Evolutionary conservation across 2,329 filamentous ascomycete species (phyloP).

Genomic region (Leptosphaerulina australis): DNA sequence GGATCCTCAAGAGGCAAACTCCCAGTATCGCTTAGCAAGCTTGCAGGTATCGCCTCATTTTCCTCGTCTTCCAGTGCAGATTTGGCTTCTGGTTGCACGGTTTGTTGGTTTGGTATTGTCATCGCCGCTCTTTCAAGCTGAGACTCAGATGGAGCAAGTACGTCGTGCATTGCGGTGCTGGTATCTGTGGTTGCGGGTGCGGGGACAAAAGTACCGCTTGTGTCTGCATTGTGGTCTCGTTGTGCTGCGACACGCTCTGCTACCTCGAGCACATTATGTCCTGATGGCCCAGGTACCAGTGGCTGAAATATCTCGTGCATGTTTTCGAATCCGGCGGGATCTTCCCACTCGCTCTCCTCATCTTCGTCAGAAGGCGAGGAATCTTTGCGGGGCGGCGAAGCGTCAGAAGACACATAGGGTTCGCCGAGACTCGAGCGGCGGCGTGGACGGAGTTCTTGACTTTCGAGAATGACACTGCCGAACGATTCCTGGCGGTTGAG

Average conservation of each 20-base stretch:
- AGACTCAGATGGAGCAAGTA: background rate
- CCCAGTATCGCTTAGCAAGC: slow-evolving; percentile 49
- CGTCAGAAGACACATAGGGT: background rate
- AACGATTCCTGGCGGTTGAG: slow-evolving; percentile 46
- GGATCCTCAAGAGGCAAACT: slow-evolving; percentile 67
- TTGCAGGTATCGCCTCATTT: slow-evolving; percentile 1
- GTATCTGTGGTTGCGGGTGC: background rate
- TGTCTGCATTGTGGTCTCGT: background rate
- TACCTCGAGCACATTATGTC: background rate
- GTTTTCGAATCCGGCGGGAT: slow-evolving; percentile 11
- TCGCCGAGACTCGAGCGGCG: slow-evolving; percentile 33
- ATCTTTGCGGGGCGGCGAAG: background rate
- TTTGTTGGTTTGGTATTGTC: background rate
- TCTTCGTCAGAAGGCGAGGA: background rate
- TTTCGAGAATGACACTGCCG: slow-evolving; percentile 37
- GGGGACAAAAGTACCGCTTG: background rate
- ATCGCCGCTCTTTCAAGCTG: background rate
- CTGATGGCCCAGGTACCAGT: background rate
- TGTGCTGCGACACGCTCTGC: background rate
- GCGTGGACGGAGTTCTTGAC: slow-evolving; percentile 35
- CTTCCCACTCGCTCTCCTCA: slow-evolving; percentile 17
- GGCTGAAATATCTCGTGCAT: background rate
- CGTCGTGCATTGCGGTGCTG: background rate
- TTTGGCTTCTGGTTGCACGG: background rate
- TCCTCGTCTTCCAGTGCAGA: background rate